A percentile compares a stretch with the other conserved stretches of the same genome.
These are phyloP conservation scores for Mycena floridula DNA, from an alignment of 768 basidiomycete species.

Conservation along the genomic window DNA sequence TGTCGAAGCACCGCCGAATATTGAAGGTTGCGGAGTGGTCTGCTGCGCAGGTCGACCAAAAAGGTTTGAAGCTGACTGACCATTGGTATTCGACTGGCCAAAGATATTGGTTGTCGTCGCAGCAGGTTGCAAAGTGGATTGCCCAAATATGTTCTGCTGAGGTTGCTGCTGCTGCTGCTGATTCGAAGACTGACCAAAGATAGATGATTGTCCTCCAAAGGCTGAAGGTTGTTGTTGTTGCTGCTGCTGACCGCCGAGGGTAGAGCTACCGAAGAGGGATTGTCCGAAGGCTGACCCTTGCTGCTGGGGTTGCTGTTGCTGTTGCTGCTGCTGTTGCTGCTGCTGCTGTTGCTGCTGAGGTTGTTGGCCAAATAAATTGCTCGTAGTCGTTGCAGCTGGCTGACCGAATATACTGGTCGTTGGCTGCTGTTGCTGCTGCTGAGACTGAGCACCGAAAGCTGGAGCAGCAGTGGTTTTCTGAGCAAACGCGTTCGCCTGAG, in stretches of 20 bases:
- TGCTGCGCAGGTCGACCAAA: slow-evolving; percentile 12
- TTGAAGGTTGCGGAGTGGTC: no score
- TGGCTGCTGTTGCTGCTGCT: slow-evolving; percentile 9
- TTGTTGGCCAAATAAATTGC: slow-evolving; percentile 29
- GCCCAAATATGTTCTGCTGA: no score
- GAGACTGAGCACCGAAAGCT: no score
- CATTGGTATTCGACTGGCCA: slow-evolving; percentile 14
- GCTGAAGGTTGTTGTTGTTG: slow-evolving; percentile 20
- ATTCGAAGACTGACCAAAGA: no score
- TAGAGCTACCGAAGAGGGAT: slow-evolving; percentile 22
- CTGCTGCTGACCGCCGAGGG: slow-evolving; percentile 14
- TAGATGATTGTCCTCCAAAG: slow-evolving; percentile 16
- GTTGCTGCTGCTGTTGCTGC: slow-evolving; percentile 15
- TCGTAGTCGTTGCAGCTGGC: slow-evolving; percentile 10
- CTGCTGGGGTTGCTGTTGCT: slow-evolving; percentile 20
- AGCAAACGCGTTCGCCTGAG: slow-evolving; percentile 13
- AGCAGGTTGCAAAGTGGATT: no score
- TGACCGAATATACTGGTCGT: slow-evolving; percentile 23
- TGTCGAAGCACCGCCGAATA: no score
- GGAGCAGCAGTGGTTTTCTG: slow-evolving; percentile 13
- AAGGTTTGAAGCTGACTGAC: slow-evolving; percentile 7
- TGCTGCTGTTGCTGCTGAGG: slow-evolving; percentile 13
- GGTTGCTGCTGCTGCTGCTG: no score
- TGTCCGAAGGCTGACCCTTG: slow-evolving; percentile 11
- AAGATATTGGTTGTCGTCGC: slow-evolving; percentile 20